Evolutionary conservation across 176 grass and related monocot genomes (phyloP).

Genomic region (Avena atlantica): DNA sequence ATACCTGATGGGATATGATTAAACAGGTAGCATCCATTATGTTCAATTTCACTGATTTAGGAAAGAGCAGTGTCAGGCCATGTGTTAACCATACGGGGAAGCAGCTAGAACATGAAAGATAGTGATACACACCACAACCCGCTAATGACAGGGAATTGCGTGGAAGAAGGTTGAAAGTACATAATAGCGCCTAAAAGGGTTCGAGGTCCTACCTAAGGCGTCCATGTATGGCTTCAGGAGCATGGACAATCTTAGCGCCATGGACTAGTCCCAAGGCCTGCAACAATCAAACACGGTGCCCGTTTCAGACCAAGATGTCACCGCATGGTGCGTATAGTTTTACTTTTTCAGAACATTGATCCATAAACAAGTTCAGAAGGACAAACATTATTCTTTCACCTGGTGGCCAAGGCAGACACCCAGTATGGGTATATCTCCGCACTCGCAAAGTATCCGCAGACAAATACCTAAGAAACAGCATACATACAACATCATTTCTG

Average conservation of each 20-base stretch:
- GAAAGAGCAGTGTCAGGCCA: conserved; percentile 6
- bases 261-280: conserved; percentile 95
- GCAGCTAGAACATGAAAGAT: neutral
- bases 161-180: neutral
- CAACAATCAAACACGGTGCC: conserved; percentile 3
- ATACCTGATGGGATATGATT: conserved; percentile 76
- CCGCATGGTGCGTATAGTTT: neutral
- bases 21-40: conserved; percentile 75
- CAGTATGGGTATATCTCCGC: conserved; percentile 83
- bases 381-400: conserved; percentile 46
- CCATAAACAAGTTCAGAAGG: conserved; percentile 28
- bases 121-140: neutral
- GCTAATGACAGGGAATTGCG: neutral
- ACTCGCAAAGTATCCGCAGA: conserved; percentile 76
- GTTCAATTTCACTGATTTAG: conserved; percentile 83
- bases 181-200: conserved; percentile 1
- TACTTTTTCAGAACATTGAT: neutral
- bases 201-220: conserved; percentile 69
- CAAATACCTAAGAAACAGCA: conserved; percentile 65
- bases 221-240: conserved; percentile 90
- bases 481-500: too few relatives aligned
- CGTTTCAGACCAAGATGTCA: neutral
- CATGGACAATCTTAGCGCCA: conserved; percentile 79
- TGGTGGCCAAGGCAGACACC: conserved; percentile 99
- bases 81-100: neutral